A percentile compares a stretch with the other conserved stretches of the same genome.
These are phyloP conservation scores for Erythrophleum ivorense DNA, from an alignment of 331 rosid genomes.

Conservation along the genomic window DNA sequence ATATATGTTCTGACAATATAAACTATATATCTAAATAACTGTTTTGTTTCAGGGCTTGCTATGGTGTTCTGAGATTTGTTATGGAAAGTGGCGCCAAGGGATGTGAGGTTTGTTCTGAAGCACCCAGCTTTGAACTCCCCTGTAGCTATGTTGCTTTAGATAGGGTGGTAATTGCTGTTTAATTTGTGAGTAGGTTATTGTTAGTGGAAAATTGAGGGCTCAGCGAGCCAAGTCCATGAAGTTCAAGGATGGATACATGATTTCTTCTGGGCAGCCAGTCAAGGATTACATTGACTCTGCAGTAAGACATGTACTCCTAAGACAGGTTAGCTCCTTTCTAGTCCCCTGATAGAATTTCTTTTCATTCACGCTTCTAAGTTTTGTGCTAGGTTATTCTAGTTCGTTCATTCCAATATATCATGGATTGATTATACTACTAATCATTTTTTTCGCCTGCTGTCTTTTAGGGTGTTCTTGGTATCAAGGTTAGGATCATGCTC, in stretches of 20 bases:
- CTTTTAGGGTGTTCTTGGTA: conserved; percentile 55
- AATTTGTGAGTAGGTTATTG: conserved; percentile 61
- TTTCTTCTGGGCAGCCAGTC: conserved; percentile 93
- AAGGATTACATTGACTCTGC: conserved; percentile 90
- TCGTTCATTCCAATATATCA: background rate
- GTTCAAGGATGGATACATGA: conserved; percentile 94
- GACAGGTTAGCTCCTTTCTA: conserved; percentile 71
- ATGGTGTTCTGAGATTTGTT: conserved; percentile 89
- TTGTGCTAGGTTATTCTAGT: background rate
- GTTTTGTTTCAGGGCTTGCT: conserved; percentile 72
- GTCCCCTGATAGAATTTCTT: background rate
- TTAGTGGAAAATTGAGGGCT: conserved; percentile 92
- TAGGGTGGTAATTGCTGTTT: background rate
- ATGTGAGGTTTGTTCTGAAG: conserved; percentile 67
- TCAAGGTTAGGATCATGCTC: conserved; percentile 60
- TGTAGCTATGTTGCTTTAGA: background rate
- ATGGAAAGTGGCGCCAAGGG: conserved; percentile 99
- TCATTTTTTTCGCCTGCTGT: background rate
- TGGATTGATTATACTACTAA: background rate
- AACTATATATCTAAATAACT: background rate
- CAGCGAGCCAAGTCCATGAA: conserved; percentile 94
- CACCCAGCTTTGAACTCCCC: background rate
- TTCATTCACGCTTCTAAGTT: background rate
- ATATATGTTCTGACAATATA: background rate
- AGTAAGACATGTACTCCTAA: conserved; percentile 91